Base-by-base conservation (phyloP, 2,329 filamentous ascomycete genomes). In the Ascochyta rabiei region DNA sequence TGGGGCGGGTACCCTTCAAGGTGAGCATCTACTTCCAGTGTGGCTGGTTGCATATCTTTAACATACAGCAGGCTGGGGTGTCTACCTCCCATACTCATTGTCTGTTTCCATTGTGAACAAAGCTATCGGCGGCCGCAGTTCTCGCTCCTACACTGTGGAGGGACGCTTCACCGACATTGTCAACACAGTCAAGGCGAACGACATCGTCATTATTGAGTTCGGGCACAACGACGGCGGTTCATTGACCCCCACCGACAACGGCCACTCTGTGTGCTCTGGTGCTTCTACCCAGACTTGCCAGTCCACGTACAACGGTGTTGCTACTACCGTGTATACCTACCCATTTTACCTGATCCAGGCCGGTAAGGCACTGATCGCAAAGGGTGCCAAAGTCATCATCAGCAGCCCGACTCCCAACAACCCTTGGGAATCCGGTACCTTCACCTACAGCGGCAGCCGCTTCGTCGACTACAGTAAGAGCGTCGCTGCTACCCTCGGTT, bases 141-240 rank as follows among this genome's bases (percentile, higher is more conserved):
- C 87, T 1, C 82, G 87, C 41, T 88, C 85, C 19, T 90, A 81
- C 74, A 87, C 82, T 1, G 81, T 84, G 42, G 87, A 90, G 74
- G 84, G 83, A 8, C 84, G 84, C 13, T 90, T 90, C 75, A 72
- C 79, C 15, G 78, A 77, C 0, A 82, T 90, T 47, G 80, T 82
- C 41, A 73, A 79, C 28, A 65, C 77, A 2, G 77, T 89, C 21
- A 61, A 81, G 66, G 51, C 77, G 1, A 85, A 84, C 28, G 87
- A 90, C 71, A 86, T 84, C 71, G 86, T 89, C 1, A 78, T 89
- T 48, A 88, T 90, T 48, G 87, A 89, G 64, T 89, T 90, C 64
- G 87, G 88, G 0, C 87, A 90, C 77, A 90, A 90, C 63, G 88
- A 90, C 61, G 87, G 86, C 19, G 86, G 86, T 1, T 81, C 81